Evolutionary conservation across 169 alveolate genomes (phyloP), one percentile per base, ranked within the genome.

Genomic region (Plasmodium relictum): DNA sequence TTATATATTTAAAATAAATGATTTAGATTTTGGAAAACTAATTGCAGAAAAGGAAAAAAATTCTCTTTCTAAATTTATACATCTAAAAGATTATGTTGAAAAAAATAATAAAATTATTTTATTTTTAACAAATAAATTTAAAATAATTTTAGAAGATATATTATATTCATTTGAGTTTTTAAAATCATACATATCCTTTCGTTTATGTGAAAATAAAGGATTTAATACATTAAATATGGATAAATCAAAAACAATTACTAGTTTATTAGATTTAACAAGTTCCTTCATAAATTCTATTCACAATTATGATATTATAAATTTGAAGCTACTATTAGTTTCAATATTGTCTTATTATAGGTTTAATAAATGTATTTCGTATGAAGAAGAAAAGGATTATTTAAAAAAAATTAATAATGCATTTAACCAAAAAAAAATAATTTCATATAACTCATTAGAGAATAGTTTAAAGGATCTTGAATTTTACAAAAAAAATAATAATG

Each of bases 141-240:
- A 83, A 58, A 39, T 6, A 44, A 41, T 62, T 37, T 83, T 66
- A 42, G 86, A 83, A 52, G 61, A 83, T 31, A 41, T 68, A 22
- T 44, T 44, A 44, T 50, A 83, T n/a, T 42, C 73, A 7, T 69
- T 83, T 37, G 58, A 52, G 16, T 83, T 37, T 66, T 12, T 83
- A 52, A 83, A 58, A 72, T 56, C 91, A 5, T 83, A 83, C 22
- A 68, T 68, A 6, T 83, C 91, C 0, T 83, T 68, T 83, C 91
- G 91, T 26, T 52, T 83, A 22, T 83, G 78, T 20, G 91, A 83
- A 45, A 62, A 37, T 26, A 83, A 83, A 41, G 73, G 86, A 52
- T 66, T 65, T 8, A 62, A 41, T 2, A 8, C 14, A 37, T 44
- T 83, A 8, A 41, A 50, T 22, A 44, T 69, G 41, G 63, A 69